Base-by-base conservation (phyloP, 768 basidiomycete genomes). In the Gloeophyllum trabeum region DNA sequence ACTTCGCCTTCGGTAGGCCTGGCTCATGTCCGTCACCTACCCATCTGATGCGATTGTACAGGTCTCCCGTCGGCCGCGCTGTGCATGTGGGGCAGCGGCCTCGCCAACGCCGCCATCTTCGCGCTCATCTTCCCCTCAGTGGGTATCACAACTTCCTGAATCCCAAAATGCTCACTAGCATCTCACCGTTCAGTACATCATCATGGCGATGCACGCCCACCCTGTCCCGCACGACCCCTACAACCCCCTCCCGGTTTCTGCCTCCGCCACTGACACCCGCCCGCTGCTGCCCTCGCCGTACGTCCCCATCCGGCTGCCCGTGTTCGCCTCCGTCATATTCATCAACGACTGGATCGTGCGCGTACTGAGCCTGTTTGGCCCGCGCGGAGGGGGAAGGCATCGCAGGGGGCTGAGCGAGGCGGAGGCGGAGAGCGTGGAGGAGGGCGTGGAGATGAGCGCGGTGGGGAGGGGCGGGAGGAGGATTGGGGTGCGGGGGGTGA, bases 101-200 rank as follows among this genome's bases (percentile, higher is more conserved):
- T 89, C 26, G 83, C 85, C 10, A 91, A 83, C 51, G 83, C 76
- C n/a, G 81, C 81, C 6, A 55, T 86, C 16, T 93, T 92, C 51
- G 86, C 89, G 0, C 70, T 92, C 40, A 54, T 90, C 10, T 90
- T 84, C 55, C 90, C 90, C 26, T 67, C 69, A 28, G 87, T 90
- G 52, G 44, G 81, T 65, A n/a, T 35, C 10, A 26, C 18, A 24
- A n/a, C 34, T 18, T 32, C 19, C 5, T 21, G 24, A 37, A 32
- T 43, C n/a, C 36, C 26, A 35, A n/a, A n/a, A n/a, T n/a, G 32
- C 48, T 38, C 40, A 16, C 20, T 43, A 40, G 18, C 21, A 22
- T 36, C 13, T 22, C 39, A 42, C 24, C 46, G 43, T 39, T 43
- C 25, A 90, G 88, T 89, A 76, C 59, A 79, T 87, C 35, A 85